Evolutionary conservation across 164 flowering plant species (phyloP).

Genomic region (Stephania cephalantha): DNA sequence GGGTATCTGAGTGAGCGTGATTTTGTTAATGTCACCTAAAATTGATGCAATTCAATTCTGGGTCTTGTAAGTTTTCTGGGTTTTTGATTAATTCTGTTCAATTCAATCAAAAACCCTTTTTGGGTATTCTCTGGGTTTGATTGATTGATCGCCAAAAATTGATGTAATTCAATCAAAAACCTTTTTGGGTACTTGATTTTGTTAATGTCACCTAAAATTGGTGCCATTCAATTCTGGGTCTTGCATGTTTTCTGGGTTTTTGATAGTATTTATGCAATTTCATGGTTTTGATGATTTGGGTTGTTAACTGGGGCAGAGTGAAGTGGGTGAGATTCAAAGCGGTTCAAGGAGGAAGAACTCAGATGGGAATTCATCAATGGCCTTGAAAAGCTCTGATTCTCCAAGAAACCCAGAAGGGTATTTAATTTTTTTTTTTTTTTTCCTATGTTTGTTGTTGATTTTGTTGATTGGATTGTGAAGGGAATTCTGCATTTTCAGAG

Average conservation of each 20-base stretch:
- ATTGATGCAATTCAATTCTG: too few species aligned
- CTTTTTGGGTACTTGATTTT: too few species aligned
- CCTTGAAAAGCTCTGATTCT: slow-evolving; percentile 18
- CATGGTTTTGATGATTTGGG: neutral
- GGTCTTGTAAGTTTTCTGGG: too few species aligned
- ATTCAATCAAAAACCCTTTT: too few species aligned
- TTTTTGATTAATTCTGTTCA: too few species aligned
- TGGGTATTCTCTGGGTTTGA: too few species aligned
- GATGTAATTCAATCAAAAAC: too few species aligned
- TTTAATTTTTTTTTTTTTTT: neutral
- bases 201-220: slow-evolving; percentile 15
- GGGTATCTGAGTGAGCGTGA: too few species aligned
- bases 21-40: too few species aligned
- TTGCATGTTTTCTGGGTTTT: neutral
- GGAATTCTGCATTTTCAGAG: slow-evolving; percentile 31
- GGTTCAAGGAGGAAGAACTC: slow-evolving; percentile 5
- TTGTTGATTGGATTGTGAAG: neutral
- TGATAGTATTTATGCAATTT: neutral
- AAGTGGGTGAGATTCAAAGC: neutral
- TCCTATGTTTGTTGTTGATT: neutral
- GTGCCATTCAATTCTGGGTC: neutral
- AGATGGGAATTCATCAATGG: slow-evolving; percentile 5
- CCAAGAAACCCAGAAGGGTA: slow-evolving; percentile 26
- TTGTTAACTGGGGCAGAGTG: slow-evolving; percentile 3
- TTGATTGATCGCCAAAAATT: too few species aligned